These are phyloP conservation scores for Chlamydomonas incerta DNA, from an alignment of 139 green algal species.

Conservation along the genomic window DNA sequence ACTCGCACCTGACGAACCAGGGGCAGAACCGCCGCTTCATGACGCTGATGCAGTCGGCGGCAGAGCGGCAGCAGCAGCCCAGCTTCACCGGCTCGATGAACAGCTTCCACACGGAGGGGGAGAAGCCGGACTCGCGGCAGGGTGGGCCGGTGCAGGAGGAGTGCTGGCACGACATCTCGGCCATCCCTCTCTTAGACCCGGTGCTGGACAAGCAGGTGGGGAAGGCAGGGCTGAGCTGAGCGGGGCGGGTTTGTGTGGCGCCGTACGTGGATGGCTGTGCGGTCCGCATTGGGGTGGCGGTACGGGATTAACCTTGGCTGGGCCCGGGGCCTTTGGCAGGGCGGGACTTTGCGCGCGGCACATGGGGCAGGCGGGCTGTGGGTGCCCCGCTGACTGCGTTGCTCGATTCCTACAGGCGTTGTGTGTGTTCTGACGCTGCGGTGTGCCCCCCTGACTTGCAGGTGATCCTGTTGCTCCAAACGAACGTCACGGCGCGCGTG, in stretches of 20 bases:
- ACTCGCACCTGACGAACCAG: slow-evolving; percentile 18
- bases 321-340: too few relatives aligned
- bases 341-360: too few relatives aligned
- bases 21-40: slow-evolving; percentile 45
- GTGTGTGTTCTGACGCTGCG: too few relatives aligned
- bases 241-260: too few relatives aligned
- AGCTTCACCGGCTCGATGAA: slow-evolving; percentile 31
- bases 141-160: slow-evolving; percentile 9
- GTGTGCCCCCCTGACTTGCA: too few relatives aligned
- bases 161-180: slow-evolving; percentile 64
- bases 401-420: too few relatives aligned
- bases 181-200: slow-evolving; percentile 60
- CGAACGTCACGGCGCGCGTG: slow-evolving; percentile 59
- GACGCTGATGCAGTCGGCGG: slow-evolving; percentile 43
- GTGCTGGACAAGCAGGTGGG: slow-evolving; percentile 64
- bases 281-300: too few relatives aligned
- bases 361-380: too few relatives aligned
- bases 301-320: too few relatives aligned
- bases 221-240: too few relatives aligned
- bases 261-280: too few relatives aligned
- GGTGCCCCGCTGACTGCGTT: too few relatives aligned
- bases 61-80: slow-evolving; percentile 19
- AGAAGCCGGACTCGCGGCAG: slow-evolving; percentile 28
- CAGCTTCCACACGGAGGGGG: slow-evolving; percentile 33
- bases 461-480: slow-evolving; percentile 66